Evolutionary conservation across 345 rosid species (phyloP), one percentile per base, ranked within the genome.

Genomic region (Hibiscus syriacus): DNA sequence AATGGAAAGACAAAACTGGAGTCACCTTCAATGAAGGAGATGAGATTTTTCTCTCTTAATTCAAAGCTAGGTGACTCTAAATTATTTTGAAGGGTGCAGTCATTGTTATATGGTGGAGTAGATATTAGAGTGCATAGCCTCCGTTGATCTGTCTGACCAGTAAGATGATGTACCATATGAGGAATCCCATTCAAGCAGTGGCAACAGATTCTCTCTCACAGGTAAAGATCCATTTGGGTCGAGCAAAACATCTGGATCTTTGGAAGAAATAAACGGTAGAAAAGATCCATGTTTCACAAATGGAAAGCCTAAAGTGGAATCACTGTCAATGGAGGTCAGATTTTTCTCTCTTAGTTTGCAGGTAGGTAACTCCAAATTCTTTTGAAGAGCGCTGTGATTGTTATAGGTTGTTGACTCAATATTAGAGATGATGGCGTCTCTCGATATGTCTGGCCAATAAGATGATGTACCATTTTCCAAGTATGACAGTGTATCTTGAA

Each of bases 111-210:
- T 64, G 73, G 62, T 66, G 73, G 77, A 69, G 69, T 74, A 73
- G 66, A 69, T n/a, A n/a, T n/a, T 64, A 46, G 81, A 69, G 27
- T 32, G 49, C 50, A 29, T 29, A 73, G 62, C 60, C 54, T 72
- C 78, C 49, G 50, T 74, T 20, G 52, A 57, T 65, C 77, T 57
- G 55, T 74, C 79, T 16, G 34, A 64, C 79, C 83, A 74, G 76
- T 59, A 43, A 61, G 79, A 64, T 17, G 76, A 57, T 9, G 7
- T 25, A 54, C 32, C 32, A 54, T 73, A 36, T 61, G 60, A 72
- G 26, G 53, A 72, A 70, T 84, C 79, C 89, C 87, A 81, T 65
- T 72, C 85, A 5, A 85, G 82, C 70, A 76, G 72, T 57, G 79
- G 75, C 22, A 81, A 26, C 17, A 69, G 77, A 29, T 68, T 63